Conservation (phyloP, 1,139 yeast genomes). For the Taphrina populina region DNA sequence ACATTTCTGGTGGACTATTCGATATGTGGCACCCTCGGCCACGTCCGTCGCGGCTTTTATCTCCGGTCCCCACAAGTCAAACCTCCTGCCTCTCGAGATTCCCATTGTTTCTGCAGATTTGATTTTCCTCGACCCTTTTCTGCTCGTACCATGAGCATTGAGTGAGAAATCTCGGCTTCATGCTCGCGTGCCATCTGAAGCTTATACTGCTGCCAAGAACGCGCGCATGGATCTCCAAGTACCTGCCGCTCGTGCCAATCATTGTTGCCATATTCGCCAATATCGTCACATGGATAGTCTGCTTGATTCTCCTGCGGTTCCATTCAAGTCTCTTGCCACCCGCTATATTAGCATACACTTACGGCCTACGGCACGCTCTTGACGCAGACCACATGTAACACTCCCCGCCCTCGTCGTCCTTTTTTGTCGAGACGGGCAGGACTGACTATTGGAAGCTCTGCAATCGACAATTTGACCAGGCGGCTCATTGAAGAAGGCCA, state of each 20-base stretch:
- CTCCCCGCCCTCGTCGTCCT: not conserved
- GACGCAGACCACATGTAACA: constrained; percentile 35
- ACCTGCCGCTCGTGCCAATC: constrained; percentile 26
- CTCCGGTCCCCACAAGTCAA: no score
- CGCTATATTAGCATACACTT: constrained; percentile 28
- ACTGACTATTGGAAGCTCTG: constrained; percentile 10
- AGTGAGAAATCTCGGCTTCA: no score
- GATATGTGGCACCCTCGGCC: no score
- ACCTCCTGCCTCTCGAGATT: no score
- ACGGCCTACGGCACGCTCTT: constrained; percentile 35
- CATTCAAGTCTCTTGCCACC: constrained; percentile 20
- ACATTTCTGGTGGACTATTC: no score
- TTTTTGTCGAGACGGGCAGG: not conserved
- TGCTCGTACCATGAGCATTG: no score
- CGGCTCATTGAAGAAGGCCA: constrained; percentile 32
- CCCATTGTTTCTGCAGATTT: no score
- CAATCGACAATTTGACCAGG: constrained; percentile 35
- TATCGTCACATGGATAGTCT: constrained; percentile 28
- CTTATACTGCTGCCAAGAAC: no score
- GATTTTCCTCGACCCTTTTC: no score
- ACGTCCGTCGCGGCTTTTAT: no score
- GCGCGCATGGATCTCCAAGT: no score
- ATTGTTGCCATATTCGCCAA: constrained; percentile 13
- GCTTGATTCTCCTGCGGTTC: constrained; percentile 6
- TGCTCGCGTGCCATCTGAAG: no score